phyloP scores from a whole-genome alignment of 2,329 filamentous ascomycete species.

The Pseudopyricularia javanii region DNA sequence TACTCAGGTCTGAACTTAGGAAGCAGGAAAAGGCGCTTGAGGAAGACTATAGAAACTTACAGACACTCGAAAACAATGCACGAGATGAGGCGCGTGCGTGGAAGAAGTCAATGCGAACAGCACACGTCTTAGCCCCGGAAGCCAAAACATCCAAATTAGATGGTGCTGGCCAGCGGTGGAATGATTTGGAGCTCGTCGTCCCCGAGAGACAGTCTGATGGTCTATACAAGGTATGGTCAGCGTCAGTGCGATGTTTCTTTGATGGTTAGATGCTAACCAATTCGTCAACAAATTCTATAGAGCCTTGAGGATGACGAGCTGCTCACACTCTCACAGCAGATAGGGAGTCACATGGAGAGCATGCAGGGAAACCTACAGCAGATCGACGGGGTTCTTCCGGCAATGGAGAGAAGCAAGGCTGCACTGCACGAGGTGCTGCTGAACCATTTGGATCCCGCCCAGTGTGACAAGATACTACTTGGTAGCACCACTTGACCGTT shows the following conservation, averaged over 20 bases:
- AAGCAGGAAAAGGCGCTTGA: slow-evolving; percentile 44
- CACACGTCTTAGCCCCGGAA: slow-evolving; percentile 36
- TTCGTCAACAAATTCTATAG: slow-evolving; percentile 11
- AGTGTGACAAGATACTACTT: slow-evolving; percentile 36
- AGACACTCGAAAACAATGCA: slow-evolving; percentile 37
- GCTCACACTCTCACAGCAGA: slow-evolving; percentile 30
- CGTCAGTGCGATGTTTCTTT: too few species aligned
- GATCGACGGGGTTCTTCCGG: slow-evolving; percentile 36
- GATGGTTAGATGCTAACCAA: neutral
- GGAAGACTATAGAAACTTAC: slow-evolving; percentile 38
- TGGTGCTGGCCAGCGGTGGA: slow-evolving; percentile 1
- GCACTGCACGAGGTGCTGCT: slow-evolving; percentile 35
- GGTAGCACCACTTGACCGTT: too few species aligned
- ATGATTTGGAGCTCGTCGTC: slow-evolving; percentile 1
- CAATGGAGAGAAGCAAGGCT: slow-evolving; percentile 33
- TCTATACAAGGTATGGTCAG: slow-evolving; percentile 17
- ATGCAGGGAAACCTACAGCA: slow-evolving; percentile 41
- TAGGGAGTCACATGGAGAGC: slow-evolving; percentile 43
- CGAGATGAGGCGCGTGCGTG: slow-evolving; percentile 38
- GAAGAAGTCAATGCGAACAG: slow-evolving; percentile 33
- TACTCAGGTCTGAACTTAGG: slow-evolving; percentile 45
- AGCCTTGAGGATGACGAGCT: slow-evolving; percentile 29
- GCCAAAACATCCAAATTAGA: neutral
- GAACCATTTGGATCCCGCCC: slow-evolving; percentile 27
- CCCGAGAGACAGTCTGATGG: slow-evolving; percentile 3